These are phyloP conservation scores for Hypoxylon sp. DNA, from an alignment of 2,329 filamentous ascomycete species.

Conservation along the genomic window DNA sequence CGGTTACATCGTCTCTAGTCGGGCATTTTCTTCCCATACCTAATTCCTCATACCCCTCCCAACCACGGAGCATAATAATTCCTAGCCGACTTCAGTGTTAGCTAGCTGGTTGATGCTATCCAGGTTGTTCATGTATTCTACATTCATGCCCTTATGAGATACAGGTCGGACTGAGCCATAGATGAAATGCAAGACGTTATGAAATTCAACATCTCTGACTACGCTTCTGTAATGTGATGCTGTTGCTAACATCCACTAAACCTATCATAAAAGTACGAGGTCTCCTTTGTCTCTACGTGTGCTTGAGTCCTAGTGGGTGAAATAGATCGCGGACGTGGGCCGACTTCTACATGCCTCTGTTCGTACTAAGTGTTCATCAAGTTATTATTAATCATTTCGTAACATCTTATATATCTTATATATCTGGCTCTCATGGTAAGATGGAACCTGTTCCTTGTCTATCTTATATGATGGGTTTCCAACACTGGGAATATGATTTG, in stretches of 20 bases:
- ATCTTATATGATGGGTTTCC: not conserved
- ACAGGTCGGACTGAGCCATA: constrained; percentile 53
- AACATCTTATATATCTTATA: not conserved
- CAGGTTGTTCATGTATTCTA: constrained; percentile 54
- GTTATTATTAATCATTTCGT: not conserved
- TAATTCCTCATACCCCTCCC: constrained; percentile 54
- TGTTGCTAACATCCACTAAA: not conserved
- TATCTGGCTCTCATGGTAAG: not conserved
- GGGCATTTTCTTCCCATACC: constrained; percentile 48
- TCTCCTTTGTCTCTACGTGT: not conserved
- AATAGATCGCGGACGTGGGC: too few species aligned
- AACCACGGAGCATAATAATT: constrained; percentile 37
- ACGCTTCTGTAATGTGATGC: not conserved
- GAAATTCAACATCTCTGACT: constrained; percentile 10
- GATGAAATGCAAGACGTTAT: constrained; percentile 49
- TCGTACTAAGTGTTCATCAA: not conserved
- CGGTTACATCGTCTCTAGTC: constrained; percentile 52
- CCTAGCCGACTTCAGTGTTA: constrained; percentile 28
- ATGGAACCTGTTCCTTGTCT: not conserved
- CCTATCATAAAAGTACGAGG: not conserved
- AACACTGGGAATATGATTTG: not conserved
- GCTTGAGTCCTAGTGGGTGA: too few species aligned
- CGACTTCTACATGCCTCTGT: not conserved
- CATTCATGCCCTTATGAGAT: constrained; percentile 53
- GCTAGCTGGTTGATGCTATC: constrained; percentile 40